Percentiles rank a stretch among this genome's conserved stretches.
phyloP scores from a whole-genome alignment of 139 green algal species.

The Nannochloris sp. region DNA sequence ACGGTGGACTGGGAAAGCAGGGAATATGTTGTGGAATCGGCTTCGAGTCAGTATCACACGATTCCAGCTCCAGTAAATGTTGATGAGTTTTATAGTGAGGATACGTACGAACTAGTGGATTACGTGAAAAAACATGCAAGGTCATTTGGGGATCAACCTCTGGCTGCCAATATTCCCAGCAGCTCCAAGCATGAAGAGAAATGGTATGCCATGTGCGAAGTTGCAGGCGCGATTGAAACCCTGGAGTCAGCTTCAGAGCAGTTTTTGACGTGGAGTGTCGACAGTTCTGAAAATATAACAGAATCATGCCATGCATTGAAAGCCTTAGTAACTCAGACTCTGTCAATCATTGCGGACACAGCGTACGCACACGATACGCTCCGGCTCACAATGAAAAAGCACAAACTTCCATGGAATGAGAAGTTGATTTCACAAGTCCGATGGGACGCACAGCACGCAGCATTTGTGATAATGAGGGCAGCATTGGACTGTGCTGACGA shows the following conservation, averaged over 20 bases:
- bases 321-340: constrained; percentile 1
- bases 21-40: not conserved
- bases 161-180: not conserved
- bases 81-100: not conserved
- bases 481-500: constrained; percentile 4
- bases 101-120: not conserved
- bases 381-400: constrained; percentile 16
- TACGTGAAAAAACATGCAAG: not conserved
- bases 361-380: constrained; percentile 18
- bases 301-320: constrained; percentile 18
- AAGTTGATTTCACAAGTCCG: constrained; percentile 16
- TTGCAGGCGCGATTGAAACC: not conserved
- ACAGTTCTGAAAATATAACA: not conserved
- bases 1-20: constrained; percentile 17
- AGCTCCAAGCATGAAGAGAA: not conserved
- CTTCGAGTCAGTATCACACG: not conserved
- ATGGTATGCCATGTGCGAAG: constrained; percentile 7
- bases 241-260: not conserved
- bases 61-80: not conserved
- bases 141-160: not conserved
- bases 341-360: not conserved
- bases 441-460: constrained; percentile 26
- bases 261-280: not conserved
- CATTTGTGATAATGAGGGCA: constrained; percentile 23
- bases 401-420: constrained; percentile 35